Conservation (phyloP, 768 basidiomycete species). For the Fomitopsis pulvina region DNA sequence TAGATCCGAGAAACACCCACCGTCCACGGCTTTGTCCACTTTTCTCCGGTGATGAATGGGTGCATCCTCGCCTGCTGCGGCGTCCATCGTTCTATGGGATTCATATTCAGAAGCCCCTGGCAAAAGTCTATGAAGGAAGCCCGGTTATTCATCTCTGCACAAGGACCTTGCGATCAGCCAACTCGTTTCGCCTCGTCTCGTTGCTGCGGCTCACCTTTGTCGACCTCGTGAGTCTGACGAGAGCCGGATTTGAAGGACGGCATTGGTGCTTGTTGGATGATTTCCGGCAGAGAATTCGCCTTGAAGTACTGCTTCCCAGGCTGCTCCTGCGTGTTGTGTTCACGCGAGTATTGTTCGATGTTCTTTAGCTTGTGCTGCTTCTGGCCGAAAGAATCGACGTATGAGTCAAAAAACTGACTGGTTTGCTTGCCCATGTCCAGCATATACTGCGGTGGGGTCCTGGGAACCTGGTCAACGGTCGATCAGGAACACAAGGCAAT, state of each 20-base stretch:
- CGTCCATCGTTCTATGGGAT: constrained; percentile 94
- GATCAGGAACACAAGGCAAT: not conserved
- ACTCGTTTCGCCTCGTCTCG: not conserved
- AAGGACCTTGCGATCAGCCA: not conserved
- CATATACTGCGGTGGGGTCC: constrained; percentile 87
- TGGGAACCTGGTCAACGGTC: constrained; percentile 24
- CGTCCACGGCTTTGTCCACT: constrained; percentile 81
- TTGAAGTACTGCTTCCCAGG: constrained; percentile 99
- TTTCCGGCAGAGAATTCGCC: constrained; percentile 87
- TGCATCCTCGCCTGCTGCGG: constrained; percentile 94
- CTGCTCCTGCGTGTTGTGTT: constrained; percentile 94
- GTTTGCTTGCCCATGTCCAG: constrained; percentile 96
- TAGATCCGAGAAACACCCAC: constrained; percentile 30
- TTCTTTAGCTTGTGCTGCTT: constrained; percentile 86
- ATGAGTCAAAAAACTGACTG: constrained; percentile 85
- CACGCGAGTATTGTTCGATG: constrained; percentile 91
- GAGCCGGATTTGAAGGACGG: constrained; percentile 70
- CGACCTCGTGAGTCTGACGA: constrained; percentile 71
- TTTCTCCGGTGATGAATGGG: constrained; percentile 98
- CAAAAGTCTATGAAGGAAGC: constrained; percentile 98
- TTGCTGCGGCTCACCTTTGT: constrained; percentile 60
- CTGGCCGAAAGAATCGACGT: constrained; percentile 65
- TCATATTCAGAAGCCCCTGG: constrained; percentile 86
- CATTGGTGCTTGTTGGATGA: constrained; percentile 95
- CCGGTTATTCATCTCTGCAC: constrained; percentile 84